These are phyloP conservation scores for Inga oerstediana DNA, from an alignment of 306 rosid species.

Conservation along the genomic window DNA sequence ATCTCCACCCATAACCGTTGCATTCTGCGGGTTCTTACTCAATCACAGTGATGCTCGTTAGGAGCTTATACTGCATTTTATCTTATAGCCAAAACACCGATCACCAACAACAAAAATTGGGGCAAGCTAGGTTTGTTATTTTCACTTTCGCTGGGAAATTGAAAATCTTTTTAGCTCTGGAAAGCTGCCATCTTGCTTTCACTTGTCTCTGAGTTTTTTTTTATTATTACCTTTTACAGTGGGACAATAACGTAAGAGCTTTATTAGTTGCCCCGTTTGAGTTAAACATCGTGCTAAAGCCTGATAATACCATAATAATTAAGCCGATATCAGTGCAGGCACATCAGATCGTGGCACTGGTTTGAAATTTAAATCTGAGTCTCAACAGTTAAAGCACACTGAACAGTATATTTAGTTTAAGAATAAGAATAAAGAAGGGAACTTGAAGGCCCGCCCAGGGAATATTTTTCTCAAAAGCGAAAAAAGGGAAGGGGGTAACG, in stretches of 20 bases:
- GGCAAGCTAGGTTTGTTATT: constrained; percentile 12
- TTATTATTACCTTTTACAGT: constrained; percentile 28
- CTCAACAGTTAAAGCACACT: constrained; percentile 13
- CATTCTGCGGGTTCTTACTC: not conserved
- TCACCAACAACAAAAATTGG: not conserved
- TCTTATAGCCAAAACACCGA: not conserved
- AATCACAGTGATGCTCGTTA: constrained; percentile 4
- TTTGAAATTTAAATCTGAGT: constrained; percentile 38
- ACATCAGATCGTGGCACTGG: not conserved
- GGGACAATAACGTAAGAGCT: constrained; percentile 29
- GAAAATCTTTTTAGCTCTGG: constrained; percentile 4
- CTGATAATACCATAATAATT: not conserved
- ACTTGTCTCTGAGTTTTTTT: not conserved
- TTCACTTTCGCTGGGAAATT: constrained; percentile 25
- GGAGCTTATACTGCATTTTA: not conserved
- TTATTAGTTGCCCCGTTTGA: constrained; percentile 18
- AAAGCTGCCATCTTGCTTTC: constrained; percentile 26
- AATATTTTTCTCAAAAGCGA: constrained; percentile 3
- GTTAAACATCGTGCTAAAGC: not conserved
- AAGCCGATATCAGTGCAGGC: constrained; percentile 6
- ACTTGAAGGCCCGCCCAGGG: not conserved
- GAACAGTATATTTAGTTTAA: not conserved
- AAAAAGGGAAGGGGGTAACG: too few relatives aligned
- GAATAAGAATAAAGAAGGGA: not conserved
- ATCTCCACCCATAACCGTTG: constrained; percentile 24